These are phyloP conservation scores for Chytriomyces sp. DNA, from an alignment of 192 early-diverging fungal species.

Conservation along the genomic window DNA sequence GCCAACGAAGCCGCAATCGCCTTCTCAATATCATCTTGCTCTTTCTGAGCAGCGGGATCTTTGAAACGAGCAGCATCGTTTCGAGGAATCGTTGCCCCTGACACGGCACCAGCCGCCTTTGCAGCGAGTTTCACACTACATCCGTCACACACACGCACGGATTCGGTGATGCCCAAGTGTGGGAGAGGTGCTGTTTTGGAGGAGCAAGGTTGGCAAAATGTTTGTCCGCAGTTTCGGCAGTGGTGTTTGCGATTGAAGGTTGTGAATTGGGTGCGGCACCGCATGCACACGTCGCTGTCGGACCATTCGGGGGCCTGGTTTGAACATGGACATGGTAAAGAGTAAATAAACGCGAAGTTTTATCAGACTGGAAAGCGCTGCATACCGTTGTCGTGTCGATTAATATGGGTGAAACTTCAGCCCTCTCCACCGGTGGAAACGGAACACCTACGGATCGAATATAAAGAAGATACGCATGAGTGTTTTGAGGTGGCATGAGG, in stretches of 20 bases:
- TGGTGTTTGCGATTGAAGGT: slow-evolving; percentile 97
- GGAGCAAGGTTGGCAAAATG: slow-evolving; percentile 93
- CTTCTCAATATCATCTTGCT: slow-evolving; percentile 51
- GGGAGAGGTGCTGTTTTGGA: slow-evolving; percentile 84
- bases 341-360: neutral
- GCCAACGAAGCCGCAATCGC: slow-evolving; percentile 50
- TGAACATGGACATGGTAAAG: neutral
- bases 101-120: slow-evolving; percentile 38
- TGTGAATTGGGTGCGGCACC: slow-evolving; percentile 92
- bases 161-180: slow-evolving; percentile 82
- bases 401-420: slow-evolving; percentile 64
- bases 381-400: slow-evolving; percentile 86
- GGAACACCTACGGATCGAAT: too few relatives aligned
- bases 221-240: slow-evolving; percentile 95
- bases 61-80: neutral
- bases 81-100: slow-evolving; percentile 5
- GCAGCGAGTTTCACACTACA: slow-evolving; percentile 79
- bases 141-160: slow-evolving; percentile 94
- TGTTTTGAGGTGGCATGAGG: too few relatives aligned
- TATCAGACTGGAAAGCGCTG: neutral
- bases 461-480: too few relatives aligned
- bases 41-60: slow-evolving; percentile 40
- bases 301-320: slow-evolving; percentile 92
- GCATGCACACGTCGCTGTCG: slow-evolving; percentile 90
- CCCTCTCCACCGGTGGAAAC: slow-evolving; percentile 74